Evolutionary conservation across 1,284 basidiomycete genomes (phyloP), one percentile per base, ranked within the genome.

Genomic region (Heterobasidion occidentale): DNA sequence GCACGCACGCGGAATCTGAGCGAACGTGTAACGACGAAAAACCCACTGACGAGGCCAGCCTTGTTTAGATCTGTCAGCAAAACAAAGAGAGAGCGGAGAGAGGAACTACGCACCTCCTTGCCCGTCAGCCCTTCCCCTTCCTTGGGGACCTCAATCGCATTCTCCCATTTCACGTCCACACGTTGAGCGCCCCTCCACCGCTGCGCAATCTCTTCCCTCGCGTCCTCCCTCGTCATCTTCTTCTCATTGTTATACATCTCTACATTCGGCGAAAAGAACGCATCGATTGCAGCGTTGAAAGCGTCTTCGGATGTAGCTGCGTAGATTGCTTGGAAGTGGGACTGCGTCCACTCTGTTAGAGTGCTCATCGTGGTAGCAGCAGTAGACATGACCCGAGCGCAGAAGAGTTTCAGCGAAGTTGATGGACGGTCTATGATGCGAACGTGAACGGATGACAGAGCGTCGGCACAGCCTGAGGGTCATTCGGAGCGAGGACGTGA

Each of bases 1-100:
- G 36, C 56, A 20, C 51, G 56, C n/a, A 56, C 17, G 19, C 56
- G 36, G 27, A 56, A 5, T 34, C n/a, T 56, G 15, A 49, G n/a
- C 7, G 51, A 44, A 12, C 46, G 45, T 15, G 56, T 56, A 15
- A 56, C 19, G 14, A 52, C 46, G 27, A 54, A 56, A 11, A 47
- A 53, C 9, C 56, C 56, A 44, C 47, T 36, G n/a, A 56, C 36
- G 9, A 44, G 15, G 19, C 36, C 51, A 11, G 36, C 36, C 50
- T 51, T 15, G n/a, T 34, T 12, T 7, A 3, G 34, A 36, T 1
- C 6, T 17, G 9, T 19, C 6, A 33, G 3, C 6, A 48, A 33
- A 11, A 20, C 19, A 11, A 9, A 11, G 27, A 11, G 46, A 17
- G 19, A 48, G 9, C 6, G 9, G 3, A 4, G 11, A 33, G 9